phyloP scores from a whole-genome alignment of 139 green algal genomes.

The Coccomyxa sp. region DNA sequence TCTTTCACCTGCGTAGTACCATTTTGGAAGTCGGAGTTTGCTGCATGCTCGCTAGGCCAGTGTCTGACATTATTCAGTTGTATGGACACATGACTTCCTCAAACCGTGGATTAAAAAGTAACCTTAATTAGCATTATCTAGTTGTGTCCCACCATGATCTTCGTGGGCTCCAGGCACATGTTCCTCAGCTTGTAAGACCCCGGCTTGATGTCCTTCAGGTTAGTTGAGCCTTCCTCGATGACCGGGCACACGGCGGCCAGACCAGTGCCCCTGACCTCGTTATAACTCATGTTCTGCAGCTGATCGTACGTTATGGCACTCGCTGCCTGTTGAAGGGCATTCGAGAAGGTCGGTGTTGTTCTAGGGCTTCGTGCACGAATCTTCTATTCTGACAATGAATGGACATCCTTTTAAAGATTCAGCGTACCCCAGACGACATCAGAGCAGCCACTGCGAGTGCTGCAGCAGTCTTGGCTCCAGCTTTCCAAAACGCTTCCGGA shows the following conservation, averaged over 20 bases:
- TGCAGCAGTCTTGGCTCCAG: neutral
- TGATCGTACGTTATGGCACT: conserved; percentile 4
- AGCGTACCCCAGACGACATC: neutral
- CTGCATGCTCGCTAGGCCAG: no score
- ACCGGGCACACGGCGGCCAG: neutral
- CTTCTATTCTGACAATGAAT: neutral
- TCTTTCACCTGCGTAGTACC: neutral
- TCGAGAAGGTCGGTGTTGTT: neutral
- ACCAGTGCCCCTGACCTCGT: neutral
- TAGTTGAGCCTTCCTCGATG: neutral
- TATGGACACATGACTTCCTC: no score
- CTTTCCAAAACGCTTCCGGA: neutral
- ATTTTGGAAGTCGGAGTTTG: no score
- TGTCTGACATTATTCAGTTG: no score
- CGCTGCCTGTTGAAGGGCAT: neutral
- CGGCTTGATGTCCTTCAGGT: neutral
- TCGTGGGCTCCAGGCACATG: neutral
- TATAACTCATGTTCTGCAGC: conserved; percentile 4
- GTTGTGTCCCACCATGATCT: neutral
- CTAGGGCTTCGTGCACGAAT: neutral
- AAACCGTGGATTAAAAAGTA: no score
- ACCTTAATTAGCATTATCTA: no score
- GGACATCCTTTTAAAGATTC: neutral
- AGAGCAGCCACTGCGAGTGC: neutral
- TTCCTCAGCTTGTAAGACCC: neutral